Base-by-base conservation (phyloP, 1,139 yeast genomes). In the Pneumocystis oryctolagi region DNA sequence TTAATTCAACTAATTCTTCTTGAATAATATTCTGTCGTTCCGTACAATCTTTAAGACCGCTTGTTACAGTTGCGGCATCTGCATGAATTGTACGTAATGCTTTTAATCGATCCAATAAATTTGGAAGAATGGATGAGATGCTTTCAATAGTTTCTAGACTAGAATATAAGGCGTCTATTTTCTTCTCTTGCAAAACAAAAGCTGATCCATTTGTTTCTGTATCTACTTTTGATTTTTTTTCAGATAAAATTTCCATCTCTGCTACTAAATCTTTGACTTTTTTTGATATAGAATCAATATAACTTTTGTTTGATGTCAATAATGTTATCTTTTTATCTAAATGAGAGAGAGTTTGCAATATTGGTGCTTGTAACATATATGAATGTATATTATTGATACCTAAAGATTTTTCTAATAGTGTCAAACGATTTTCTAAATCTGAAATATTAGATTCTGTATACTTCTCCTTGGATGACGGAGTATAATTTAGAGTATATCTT, bases 91-190 rank as follows among this genome's bases (percentile, higher is more conserved):
- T 39, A 35, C 42, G 40, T 25, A 57, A 30, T 20, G 42, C 42
- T 39, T 39, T 57, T 39, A 57, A 57, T 57, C 59, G 12, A 25
- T 57, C 59, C 20, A 57, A 57, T 12, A 57, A 25, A 30, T 57
- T 35, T 57, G 59, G 59, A 12, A 57, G 42, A 57, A 57, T 57
- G 2, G 42, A 30, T 9, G 30, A 35, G 12, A 57, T 35, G n/a
- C 42, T 57, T 57, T 57, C 59, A 12, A 57, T 57, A 14, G 34
- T 57, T 12, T 57, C 59, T 5, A 57, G 16, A 30, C n/a, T 57
- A 4, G 31, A 25, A 39, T 57, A 57, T 30, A 57, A 57, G 12
- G 59, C 59, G 12, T 57, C 31, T 20, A 57, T 35, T 30, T 57
- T 57, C n/a, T 47, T 12, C 25, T 57, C 59, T 30, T 57, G 59